Evolutionary conservation across 805 yeast species (phyloP), one percentile per base, ranked within the genome.

Genomic region (Kuraishia ogatae): DNA sequence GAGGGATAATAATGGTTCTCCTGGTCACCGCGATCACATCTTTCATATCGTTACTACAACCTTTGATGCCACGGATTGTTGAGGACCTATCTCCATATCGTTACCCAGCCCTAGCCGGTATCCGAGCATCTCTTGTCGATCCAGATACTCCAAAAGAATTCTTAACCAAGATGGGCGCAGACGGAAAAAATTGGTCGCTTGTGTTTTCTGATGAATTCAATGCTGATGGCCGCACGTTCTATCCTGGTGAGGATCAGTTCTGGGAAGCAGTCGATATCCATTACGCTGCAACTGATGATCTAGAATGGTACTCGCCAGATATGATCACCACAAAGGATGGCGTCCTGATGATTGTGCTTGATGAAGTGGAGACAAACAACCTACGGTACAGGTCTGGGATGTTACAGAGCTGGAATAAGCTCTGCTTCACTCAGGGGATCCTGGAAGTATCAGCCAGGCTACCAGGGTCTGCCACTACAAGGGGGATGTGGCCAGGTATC

Each of bases 251-350:
- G 66, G 97, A 91, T 67, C 97, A 89, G 69, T 90, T 87, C 65
- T 92, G 93, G 87, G 80, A 87, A 50, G 97, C 90, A 2, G 87
- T 85, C 1, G 89, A 91, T 70, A 62, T 91, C 39, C 82, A 90
- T 67, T 92, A 92, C 69, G 92, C 79, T 54, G 96, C 96, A 22
- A 92, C 97, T 5, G 71, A 80, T 55, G 97, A 92, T 74, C 77
- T 90, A 64, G 97, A 92, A 73, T 92, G 97, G 97, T 92, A 92
- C 69, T 85, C 83, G 57, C 98, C 98, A 1, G 97, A 92, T 67
- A 97, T 97, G 1, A 82, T 78, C 2, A 78, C 84, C 28, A 92
- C 97, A 0, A 74, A 70, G 6, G 80, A 87, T 60, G 97, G 97
- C 57, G 77, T 90, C 3, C 66, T 88, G 52, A 70, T 73, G 51